Evolutionary conservation across 2,329 filamentous ascomycete genomes (phyloP).

Genomic region (Epicoccum sorghinum): DNA sequence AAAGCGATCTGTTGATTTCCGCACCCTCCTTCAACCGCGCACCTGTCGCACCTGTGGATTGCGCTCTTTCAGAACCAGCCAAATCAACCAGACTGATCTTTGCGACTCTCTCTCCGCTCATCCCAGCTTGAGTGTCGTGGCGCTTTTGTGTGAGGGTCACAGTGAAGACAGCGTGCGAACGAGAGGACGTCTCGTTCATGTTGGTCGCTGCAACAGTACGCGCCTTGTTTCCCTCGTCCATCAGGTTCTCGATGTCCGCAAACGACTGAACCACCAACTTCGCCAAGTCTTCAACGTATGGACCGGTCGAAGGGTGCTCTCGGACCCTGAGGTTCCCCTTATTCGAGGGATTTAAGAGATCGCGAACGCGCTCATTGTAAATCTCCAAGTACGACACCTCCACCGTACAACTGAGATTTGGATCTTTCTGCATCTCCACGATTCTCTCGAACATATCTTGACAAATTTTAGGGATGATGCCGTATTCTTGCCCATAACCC

Average conservation of each 20-base stretch:
- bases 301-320: conserved; percentile 96
- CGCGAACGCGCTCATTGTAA: conserved; percentile 96
- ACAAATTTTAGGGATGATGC: conserved; percentile 96
- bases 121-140: conserved; percentile 87
- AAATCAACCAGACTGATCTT: conserved; percentile 98
- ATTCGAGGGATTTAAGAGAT: conserved; percentile 91
- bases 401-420: conserved; percentile 83
- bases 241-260: conserved; percentile 92
- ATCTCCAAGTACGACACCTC: conserved; percentile 99
- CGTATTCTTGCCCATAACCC: conserved; percentile 95
- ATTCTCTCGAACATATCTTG: conserved; percentile 97
- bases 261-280: conserved; percentile 94
- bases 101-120: conserved; percentile 97
- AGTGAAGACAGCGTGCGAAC: conserved; percentile 98
- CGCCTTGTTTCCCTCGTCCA: conserved; percentile 99
- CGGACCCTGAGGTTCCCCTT: conserved; percentile 97
- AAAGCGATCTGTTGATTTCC: conserved; percentile 96
- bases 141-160: conserved; percentile 94
- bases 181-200: conserved; percentile 99
- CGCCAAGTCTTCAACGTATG: conserved; percentile 96
- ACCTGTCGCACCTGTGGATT: conserved; percentile 94
- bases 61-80: conserved; percentile 95
- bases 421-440: conserved; percentile 70
- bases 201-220: conserved; percentile 97
- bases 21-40: conserved; percentile 95